Evolutionary conservation across 164 flowering plant species (phyloP), one percentile per base, ranked within the genome.

Genomic region (Vitis riparia): DNA sequence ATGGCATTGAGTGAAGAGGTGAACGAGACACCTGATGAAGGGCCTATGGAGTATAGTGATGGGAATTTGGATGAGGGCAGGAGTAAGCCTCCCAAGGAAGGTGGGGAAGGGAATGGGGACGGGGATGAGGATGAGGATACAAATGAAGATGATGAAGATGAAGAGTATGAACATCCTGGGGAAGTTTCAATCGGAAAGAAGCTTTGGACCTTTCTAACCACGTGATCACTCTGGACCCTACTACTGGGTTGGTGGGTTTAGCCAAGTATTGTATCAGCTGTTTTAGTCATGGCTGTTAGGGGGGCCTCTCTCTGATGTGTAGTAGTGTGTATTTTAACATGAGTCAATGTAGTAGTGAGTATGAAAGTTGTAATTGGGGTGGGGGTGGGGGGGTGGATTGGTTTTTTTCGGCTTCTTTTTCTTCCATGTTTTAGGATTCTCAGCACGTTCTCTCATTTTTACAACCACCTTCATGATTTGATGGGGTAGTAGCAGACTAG

Each of bases 171-270:
- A 53, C 88, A 82, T 70, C 92, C 89, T 2, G 92, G 92, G 37
- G 85, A 88, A 77, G 86, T 29, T 19, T 88, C 92, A 3, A 80
- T 88, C 23, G 87, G 90, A 55, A 88, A 87, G 82, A 89, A 86
- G 79, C 82, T 89, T 1, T 89, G 91, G 93, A 85, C 75, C 44
- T 87, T 89, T 71, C 69, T 89, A 60, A 85, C 89, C 19, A 89
- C 89, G 15, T 88, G 59, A 78, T 47, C 19, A 37, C 62, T 67
- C 59, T n/a, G 49, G 10, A 47, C 15, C 44, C 52, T 19, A 7
- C 11, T 73, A 30, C 48, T 51, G 14, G 62, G 10, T 29, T 13
- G 16, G 63, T n/a, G 17, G 47, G 53, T 48, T 59, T 51, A 2
- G 68, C 2, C 9, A 30, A 15, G 15, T 8, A 29, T 44, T 56